These are phyloP conservation scores for Pyracantha coccinea DNA, from an alignment of 331 rosid species.

Conservation along the genomic window DNA sequence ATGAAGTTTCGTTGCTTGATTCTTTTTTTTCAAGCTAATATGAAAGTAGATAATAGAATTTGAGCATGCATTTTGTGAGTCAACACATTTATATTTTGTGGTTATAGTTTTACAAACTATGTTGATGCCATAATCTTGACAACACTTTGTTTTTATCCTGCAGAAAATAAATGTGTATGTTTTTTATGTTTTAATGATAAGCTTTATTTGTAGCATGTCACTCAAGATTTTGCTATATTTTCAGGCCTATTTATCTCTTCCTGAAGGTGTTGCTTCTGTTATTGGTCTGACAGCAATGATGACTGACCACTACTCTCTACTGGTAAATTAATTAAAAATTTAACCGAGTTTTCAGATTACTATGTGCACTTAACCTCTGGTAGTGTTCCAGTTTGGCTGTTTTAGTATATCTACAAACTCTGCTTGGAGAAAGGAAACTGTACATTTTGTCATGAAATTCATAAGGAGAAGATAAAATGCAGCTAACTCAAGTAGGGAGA, in stretches of 20 bases:
- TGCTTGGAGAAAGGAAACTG: neutral
- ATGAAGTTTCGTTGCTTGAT: neutral
- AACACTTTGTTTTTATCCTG: neutral
- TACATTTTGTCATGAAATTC: neutral
- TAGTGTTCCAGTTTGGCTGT: neutral
- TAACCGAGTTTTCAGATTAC: conserved; percentile 12
- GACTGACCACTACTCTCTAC: conserved; percentile 77
- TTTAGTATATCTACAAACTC: neutral
- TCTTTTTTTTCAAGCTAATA: neutral
- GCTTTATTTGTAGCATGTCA: conserved; percentile 14
- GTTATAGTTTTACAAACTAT: neutral
- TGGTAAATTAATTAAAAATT: conserved; percentile 43
- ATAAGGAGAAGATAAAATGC: neutral
- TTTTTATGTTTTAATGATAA: neutral
- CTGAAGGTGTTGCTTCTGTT: conserved; percentile 97
- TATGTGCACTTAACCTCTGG: neutral
- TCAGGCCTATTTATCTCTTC: conserved; percentile 97
- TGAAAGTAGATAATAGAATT: neutral
- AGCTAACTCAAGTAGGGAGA: neutral
- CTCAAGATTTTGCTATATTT: conserved; percentile 24
- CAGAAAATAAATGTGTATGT: neutral
- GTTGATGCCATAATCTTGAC: neutral
- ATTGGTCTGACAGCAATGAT: conserved; percentile 93
- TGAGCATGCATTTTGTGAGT: neutral
- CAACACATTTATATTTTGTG: neutral